Percentiles rank a stretch among this genome's conserved stretches.
Conservation (phyloP, 2,329 filamentous ascomycete genomes). For the Pseudocercospora ulei region DNA sequence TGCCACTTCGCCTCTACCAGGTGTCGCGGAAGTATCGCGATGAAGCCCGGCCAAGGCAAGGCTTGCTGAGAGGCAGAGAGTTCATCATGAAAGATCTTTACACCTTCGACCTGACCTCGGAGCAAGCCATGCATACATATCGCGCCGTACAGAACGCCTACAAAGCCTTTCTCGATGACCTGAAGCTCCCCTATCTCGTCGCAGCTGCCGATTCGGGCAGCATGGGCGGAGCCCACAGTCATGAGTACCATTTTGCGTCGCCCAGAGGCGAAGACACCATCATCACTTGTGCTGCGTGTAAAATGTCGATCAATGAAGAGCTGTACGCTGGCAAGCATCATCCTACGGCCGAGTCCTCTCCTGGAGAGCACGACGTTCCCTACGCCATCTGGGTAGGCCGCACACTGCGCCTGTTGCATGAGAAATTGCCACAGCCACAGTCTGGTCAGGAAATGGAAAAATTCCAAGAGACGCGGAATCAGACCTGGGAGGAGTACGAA, state of each 20-base stretch:
- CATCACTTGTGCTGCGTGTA: conserved; percentile 62
- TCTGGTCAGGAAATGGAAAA: neutral
- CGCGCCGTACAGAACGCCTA: conserved; percentile 64
- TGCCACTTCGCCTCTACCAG: conserved; percentile 83
- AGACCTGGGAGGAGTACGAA: conserved; percentile 1
- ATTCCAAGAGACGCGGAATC: neutral
- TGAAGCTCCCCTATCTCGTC: conserved; percentile 73
- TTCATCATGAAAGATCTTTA: conserved; percentile 99
- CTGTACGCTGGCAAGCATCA: conserved; percentile 38
- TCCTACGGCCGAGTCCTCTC: neutral
- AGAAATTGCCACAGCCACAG: neutral
- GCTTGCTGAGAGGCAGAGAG: conserved; percentile 75
- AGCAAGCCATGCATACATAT: conserved; percentile 72
- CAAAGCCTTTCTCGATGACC: conserved; percentile 63
- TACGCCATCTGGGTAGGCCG: conserved; percentile 17
- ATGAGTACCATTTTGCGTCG: conserved; percentile 84
- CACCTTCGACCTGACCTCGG: conserved; percentile 67
- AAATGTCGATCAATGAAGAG: conserved; percentile 78
- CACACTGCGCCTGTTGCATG: neutral
- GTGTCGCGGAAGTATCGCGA: conserved; percentile 91
- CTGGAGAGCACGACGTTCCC: neutral
- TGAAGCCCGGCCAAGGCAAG: conserved; percentile 78
- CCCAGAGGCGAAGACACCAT: conserved; percentile 76
- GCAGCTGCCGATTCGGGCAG: conserved; percentile 89
- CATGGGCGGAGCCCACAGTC: conserved; percentile 86